These are phyloP conservation scores for Ceratobasidium sp. DNA, from an alignment of 1,284 basidiomycete species.

Conservation along the genomic window DNA sequence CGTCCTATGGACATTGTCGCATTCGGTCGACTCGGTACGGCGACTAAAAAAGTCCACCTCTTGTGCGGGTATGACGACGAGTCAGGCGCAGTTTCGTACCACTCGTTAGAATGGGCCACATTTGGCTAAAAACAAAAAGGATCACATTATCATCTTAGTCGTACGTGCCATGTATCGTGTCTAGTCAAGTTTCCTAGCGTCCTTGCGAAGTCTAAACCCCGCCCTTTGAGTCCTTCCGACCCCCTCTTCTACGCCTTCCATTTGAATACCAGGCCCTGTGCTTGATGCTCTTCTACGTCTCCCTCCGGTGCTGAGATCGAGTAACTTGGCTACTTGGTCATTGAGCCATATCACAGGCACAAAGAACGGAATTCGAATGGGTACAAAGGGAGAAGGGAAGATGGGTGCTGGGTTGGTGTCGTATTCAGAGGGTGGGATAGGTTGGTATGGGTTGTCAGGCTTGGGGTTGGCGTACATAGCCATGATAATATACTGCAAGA, in stretches of 20 bases:
- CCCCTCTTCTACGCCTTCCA: slow-evolving; percentile 41
- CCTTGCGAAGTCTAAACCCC: slow-evolving; percentile 23
- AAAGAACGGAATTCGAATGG: slow-evolving; percentile 77
- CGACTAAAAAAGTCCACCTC: slow-evolving; percentile 95
- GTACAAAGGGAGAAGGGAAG: slow-evolving; percentile 62
- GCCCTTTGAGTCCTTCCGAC: slow-evolving; percentile 43
- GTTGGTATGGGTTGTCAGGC: slow-evolving; percentile 72
- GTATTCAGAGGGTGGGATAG: slow-evolving; percentile 52
- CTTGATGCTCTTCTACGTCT: slow-evolving; percentile 29
- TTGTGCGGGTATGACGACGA: slow-evolving; percentile 85
- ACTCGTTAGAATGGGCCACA: slow-evolving; percentile 89
- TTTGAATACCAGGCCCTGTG: slow-evolving; percentile 21
- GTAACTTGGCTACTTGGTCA: slow-evolving; percentile 65
- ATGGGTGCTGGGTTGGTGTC: slow-evolving; percentile 55
- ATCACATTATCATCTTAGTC: neutral
- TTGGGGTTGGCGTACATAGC: slow-evolving; percentile 71
- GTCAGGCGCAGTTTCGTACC: slow-evolving; percentile 69
- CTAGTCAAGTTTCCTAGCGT: slow-evolving; percentile 19
- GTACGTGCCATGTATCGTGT: neutral
- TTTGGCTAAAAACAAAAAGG: slow-evolving; percentile 66
- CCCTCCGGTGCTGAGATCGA: slow-evolving; percentile 58
- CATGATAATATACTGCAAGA: slow-evolving; percentile 72
- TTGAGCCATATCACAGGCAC: slow-evolving; percentile 74
- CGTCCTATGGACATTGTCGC: slow-evolving; percentile 92
- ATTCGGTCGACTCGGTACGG: slow-evolving; percentile 92